Evolutionary conservation across 2,329 filamentous ascomycete genomes (phyloP), one percentile per base, ranked within the genome.

Genomic region (Nigrospora sphaerica): DNA sequence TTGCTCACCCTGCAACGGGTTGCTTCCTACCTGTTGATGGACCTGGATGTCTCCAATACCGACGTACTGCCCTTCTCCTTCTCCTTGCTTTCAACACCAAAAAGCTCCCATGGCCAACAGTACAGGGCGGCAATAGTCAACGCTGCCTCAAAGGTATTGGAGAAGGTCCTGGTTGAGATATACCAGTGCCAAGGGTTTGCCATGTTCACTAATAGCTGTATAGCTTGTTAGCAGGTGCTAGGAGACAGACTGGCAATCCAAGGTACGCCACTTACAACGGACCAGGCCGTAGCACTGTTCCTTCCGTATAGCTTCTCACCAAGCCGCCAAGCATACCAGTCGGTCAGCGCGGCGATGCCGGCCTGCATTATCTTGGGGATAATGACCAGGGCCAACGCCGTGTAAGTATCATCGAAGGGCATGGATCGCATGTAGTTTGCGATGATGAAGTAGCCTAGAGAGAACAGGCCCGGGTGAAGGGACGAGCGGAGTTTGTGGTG

Each of bases 171-270:
- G 0, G 90, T 92, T 2, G 90, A 93, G 67, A 86, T 93, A 67
- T 93, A 97, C 88, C 88, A 97, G 64, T 96, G 89, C 90, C 93
- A 98, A 7, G 93, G 88, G 65, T 83, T 95, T 57, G 83, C 71
- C 38, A 86, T 65, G 3, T 82, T 83, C 67, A 93, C 75, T 48
- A 78, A 75, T 39, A 95, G 72, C 83, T 90, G 51, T 19, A 32
- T 38, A 35, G 48, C 43, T 31, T 23, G 39, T 57, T 49, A 57
- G 46, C 45, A 48, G 7, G 37, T 23, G 39, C n/a, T 32, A 46
- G 36, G 16, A 4, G 32, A 14, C 3, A 31, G 6, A 12, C 11
- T 32, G 33, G 18, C 7, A 44, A 32, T 6, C 7, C 23, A 9
- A 10, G 4, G 2, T 10, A 28, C 23, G 7, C 23, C 50, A 73